phyloP scores from a whole-genome alignment of 73 alveolate genomes.

The Paramecium octaurelia region DNA sequence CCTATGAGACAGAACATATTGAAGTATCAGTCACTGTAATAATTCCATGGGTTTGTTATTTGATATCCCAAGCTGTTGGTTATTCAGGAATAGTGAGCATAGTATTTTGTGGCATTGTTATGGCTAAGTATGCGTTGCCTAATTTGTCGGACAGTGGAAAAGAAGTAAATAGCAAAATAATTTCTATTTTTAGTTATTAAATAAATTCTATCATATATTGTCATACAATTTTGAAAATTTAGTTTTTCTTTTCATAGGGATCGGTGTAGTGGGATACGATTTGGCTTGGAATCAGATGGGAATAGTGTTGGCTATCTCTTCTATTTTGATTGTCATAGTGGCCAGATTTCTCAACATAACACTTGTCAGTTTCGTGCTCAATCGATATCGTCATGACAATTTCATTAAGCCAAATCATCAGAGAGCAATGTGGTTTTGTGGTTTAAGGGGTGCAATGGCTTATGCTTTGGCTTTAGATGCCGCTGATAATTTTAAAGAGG shows the following conservation, averaged over 20 bases:
- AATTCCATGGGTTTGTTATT: slow-evolving; percentile 88
- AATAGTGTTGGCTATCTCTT: slow-evolving; percentile 28
- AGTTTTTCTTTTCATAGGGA: slow-evolving; percentile 85
- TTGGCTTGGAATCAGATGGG: slow-evolving; percentile 72
- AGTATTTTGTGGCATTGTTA: slow-evolving; percentile 83
- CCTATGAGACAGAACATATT: slow-evolving; percentile 36
- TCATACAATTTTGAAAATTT: slow-evolving; percentile 80
- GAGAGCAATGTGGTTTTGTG: slow-evolving; percentile 76
- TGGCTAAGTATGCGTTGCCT: slow-evolving; percentile 84
- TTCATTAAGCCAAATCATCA: slow-evolving; percentile 55
- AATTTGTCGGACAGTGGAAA: slow-evolving; percentile 72
- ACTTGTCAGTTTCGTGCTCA: slow-evolving; percentile 63
- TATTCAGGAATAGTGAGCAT: slow-evolving; percentile 87
- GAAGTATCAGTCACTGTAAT: slow-evolving; percentile 80
- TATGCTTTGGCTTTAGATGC: slow-evolving; percentile 83
- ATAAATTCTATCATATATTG: slow-evolving; percentile 69
- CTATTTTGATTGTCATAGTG: slow-evolving; percentile 62
- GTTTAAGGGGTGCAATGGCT: slow-evolving; percentile 93
- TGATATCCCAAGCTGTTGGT: slow-evolving; percentile 80
- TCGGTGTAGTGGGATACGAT: slow-evolving; percentile 81
- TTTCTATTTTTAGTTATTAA: slow-evolving; percentile 53
- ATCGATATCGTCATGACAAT: slow-evolving; percentile 58
- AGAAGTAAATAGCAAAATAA: neutral
- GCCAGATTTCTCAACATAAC: slow-evolving; percentile 71
- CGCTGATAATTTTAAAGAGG: slow-evolving; percentile 50